phyloP scores from a whole-genome alignment of 345 rosid genomes.

The Eucalyptus lansdowneana region DNA sequence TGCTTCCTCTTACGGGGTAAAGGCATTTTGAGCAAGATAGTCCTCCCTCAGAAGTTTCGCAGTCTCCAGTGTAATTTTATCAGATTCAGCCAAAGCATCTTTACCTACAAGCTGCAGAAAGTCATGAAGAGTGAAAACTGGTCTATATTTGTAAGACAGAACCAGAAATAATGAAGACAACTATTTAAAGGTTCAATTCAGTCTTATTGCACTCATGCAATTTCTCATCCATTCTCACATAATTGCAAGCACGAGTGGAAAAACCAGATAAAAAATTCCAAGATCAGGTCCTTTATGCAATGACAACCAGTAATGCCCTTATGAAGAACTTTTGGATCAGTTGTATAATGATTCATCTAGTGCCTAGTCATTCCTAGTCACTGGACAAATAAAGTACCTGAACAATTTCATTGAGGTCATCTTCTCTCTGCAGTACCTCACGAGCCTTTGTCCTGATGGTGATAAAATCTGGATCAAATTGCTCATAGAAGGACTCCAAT shows the following conservation, averaged over 20 bases:
- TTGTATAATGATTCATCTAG: background rate
- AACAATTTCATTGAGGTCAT: conserved; percentile 98
- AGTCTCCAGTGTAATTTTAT: conserved; percentile 91
- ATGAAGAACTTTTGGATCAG: background rate
- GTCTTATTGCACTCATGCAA: background rate
- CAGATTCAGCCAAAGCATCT: conserved; percentile 95
- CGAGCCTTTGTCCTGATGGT: conserved; percentile 98
- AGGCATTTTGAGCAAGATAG: conserved; percentile 99
- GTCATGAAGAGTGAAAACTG: background rate
- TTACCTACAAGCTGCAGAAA: conserved; percentile 91
- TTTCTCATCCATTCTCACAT: background rate
- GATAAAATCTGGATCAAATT: conserved; percentile 94
- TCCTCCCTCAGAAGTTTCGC: conserved; percentile 99
- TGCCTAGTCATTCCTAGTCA: background rate
- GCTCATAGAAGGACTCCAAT: conserved; percentile 91
- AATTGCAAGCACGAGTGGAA: background rate
- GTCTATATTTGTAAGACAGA: background rate
- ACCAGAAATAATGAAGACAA: background rate
- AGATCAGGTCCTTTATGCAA: background rate
- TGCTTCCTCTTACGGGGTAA: conserved; percentile 72
- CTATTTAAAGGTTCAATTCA: background rate
- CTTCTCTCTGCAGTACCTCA: conserved; percentile 99
- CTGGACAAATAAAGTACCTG: conserved; percentile 32
- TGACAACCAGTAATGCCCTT: background rate
- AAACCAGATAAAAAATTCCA: background rate